A percentile compares a stretch with the other conserved stretches of the same genome.
Conservation (phyloP, 2,329 filamentous ascomycete genomes). For the Xylaria arbuscula region DNA sequence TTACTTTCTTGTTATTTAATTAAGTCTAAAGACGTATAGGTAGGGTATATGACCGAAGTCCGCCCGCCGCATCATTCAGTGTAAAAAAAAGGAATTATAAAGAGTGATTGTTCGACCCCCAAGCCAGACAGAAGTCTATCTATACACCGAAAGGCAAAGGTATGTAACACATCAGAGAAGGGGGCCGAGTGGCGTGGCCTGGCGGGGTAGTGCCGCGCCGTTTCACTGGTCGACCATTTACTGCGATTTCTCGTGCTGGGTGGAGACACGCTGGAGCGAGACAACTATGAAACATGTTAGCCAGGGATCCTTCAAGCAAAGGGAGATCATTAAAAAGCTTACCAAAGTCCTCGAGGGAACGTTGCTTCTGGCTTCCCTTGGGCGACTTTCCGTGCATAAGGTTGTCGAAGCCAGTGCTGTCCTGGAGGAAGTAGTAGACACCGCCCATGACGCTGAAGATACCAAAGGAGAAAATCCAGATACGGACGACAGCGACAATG, state of each 20-base stretch:
- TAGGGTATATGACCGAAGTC: constrained; percentile 50
- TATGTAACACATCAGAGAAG: constrained; percentile 47
- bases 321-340: constrained; percentile 56
- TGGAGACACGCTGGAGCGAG: constrained; percentile 88
- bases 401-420: constrained; percentile 85
- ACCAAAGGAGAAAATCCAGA: constrained; percentile 93
- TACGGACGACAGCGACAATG: constrained; percentile 85
- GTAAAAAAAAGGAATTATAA: constrained; percentile 51
- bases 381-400: constrained; percentile 91
- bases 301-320: constrained; percentile 24
- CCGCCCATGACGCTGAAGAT: constrained; percentile 84
- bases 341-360: constrained; percentile 90
- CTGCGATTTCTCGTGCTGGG: constrained; percentile 88
- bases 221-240: constrained; percentile 56
- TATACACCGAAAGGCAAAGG: constrained; percentile 47
- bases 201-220: constrained; percentile 35
- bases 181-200: constrained; percentile 42
- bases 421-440: constrained; percentile 83
- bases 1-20: constrained; percentile 50
- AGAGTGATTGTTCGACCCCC: constrained; percentile 43
- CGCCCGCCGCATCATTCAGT: constrained; percentile 51
- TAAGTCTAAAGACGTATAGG: constrained; percentile 49
- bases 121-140: constrained; percentile 43
- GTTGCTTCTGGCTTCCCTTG: constrained; percentile 84
- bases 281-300: constrained; percentile 75